Conservation (phyloP, 768 basidiomycete genomes). For the Suillus brevipes region DNA sequence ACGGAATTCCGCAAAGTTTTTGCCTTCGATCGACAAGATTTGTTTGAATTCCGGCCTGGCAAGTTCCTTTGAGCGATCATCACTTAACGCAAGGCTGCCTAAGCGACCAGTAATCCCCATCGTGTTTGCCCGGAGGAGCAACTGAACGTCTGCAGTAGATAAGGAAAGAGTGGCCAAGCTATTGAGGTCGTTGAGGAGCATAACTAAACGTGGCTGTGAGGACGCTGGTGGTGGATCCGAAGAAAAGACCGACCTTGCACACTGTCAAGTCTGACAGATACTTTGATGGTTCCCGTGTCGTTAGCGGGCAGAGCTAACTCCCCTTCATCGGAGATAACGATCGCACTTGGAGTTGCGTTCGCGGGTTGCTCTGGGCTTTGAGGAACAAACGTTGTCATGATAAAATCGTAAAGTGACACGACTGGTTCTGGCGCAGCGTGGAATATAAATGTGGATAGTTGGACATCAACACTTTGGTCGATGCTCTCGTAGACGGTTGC, state of each 20-base stretch:
- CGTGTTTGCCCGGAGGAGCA: slow-evolving; percentile 70
- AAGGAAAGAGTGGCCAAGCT: slow-evolving; percentile 84
- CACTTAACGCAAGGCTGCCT: slow-evolving; percentile 79
- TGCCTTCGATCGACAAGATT: slow-evolving; percentile 89
- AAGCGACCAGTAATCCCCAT: slow-evolving; percentile 79
- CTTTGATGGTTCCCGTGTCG: slow-evolving; percentile 63
- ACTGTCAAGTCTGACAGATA: slow-evolving; percentile 80
- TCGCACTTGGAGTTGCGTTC: slow-evolving; percentile 11
- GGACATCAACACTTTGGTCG: slow-evolving; percentile 85
- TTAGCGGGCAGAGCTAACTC: slow-evolving; percentile 12
- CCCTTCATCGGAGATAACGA: slow-evolving; percentile 6
- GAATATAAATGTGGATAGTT: slow-evolving; percentile 88
- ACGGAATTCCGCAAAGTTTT: slow-evolving; percentile 89
- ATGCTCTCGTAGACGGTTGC: slow-evolving; percentile 75
- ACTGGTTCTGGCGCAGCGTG: slow-evolving; percentile 89
- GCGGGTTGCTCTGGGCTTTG: slow-evolving; percentile 19
- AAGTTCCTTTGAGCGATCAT: slow-evolving; percentile 57
- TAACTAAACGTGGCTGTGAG: slow-evolving; percentile 48
- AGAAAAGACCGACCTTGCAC: slow-evolving; percentile 60
- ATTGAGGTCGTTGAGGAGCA: slow-evolving; percentile 69
- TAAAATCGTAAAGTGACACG: slow-evolving; percentile 89
- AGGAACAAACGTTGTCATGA: slow-evolving; percentile 95
- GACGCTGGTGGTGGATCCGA: not conserved
- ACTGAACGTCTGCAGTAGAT: slow-evolving; percentile 84
- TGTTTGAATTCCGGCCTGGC: slow-evolving; percentile 73